Evolutionary conservation across 805 yeast species (phyloP).

Genomic region (Schwanniomyces occidentalis): DNA sequence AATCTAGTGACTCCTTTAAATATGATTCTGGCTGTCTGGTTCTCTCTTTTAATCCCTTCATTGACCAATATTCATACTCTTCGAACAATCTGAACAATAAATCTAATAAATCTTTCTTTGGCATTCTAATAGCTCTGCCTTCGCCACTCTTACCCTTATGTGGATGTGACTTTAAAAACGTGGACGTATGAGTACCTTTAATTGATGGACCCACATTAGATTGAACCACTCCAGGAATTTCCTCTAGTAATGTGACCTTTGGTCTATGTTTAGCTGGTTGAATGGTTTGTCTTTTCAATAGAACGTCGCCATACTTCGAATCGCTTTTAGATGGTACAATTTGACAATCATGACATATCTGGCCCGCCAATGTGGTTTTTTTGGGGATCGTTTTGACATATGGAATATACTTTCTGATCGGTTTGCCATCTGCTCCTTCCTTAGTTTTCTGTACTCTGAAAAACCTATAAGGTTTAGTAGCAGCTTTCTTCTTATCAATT

Average conservation of each 20-base stretch:
- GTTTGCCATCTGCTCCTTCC: conserved; percentile 19
- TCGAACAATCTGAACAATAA: conserved; percentile 85
- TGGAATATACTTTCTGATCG: conserved; percentile 57
- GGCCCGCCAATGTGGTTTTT: conserved; percentile 84
- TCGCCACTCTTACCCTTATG: conserved; percentile 53
- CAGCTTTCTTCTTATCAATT: conserved; percentile 24
- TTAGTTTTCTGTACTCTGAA: conserved; percentile 34
- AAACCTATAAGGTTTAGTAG: conserved; percentile 19
- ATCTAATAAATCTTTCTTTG: conserved; percentile 87
- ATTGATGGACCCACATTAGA: conserved; percentile 85
- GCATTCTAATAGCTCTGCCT: conserved; percentile 92
- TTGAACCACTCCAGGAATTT: conserved; percentile 84
- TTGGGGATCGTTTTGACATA: conserved; percentile 85
- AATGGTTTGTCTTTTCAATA: conserved; percentile 51
- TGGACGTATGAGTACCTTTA: conserved; percentile 63
- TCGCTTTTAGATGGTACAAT: conserved; percentile 78
- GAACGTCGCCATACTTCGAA: conserved; percentile 64
- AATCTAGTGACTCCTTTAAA: conserved; percentile 85
- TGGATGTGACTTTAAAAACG: conserved; percentile 52
- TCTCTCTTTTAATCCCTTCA: conserved; percentile 90
- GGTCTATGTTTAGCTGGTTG: conserved; percentile 52
- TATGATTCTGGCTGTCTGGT: conserved; percentile 95
- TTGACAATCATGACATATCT: conserved; percentile 89
- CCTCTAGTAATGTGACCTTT: conserved; percentile 69
- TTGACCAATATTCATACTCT: conserved; percentile 94